A percentile compares a stretch with the other conserved stretches of the same genome.
These are phyloP conservation scores for Dryadomyces quercivorus DNA, from an alignment of 2,329 filamentous ascomycete species.

Conservation along the genomic window DNA sequence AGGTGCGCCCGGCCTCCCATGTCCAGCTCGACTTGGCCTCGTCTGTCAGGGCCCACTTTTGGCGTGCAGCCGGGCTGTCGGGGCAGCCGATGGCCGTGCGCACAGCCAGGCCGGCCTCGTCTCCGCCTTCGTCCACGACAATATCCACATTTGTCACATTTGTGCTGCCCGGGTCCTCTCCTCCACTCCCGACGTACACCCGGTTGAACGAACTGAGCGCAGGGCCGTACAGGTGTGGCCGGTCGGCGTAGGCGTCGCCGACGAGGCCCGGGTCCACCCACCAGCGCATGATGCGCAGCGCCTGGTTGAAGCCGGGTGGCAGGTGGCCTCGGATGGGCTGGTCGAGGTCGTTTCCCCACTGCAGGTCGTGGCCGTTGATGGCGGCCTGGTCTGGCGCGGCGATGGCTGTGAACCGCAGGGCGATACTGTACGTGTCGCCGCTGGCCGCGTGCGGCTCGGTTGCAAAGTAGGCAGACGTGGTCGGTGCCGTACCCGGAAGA, in stretches of 20 bases:
- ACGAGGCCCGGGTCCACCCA: conserved; percentile 85
- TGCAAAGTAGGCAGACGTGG: conserved; percentile 66
- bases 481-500: conserved; percentile 58
- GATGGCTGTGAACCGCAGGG: conserved; percentile 67
- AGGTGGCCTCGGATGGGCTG: conserved; percentile 75
- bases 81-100: conserved; percentile 36
- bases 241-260: conserved; percentile 78
- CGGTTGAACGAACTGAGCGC: conserved; percentile 70
- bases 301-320: conserved; percentile 75
- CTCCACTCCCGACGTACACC: conserved; percentile 44
- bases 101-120: conserved; percentile 33
- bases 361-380: conserved; percentile 59
- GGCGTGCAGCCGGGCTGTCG: conserved; percentile 32
- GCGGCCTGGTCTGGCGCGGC: conserved; percentile 17
- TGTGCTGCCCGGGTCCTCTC: neutral
- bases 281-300: conserved; percentile 77
- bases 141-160: neutral
- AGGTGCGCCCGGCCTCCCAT: conserved; percentile 40
- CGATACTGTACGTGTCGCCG: conserved; percentile 74
- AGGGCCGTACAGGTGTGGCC: conserved; percentile 76
- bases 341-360: conserved; percentile 95
- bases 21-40: conserved; percentile 39
- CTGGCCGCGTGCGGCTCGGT: conserved; percentile 51
- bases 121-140: conserved; percentile 14
- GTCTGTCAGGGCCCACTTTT: conserved; percentile 42